phyloP scores from a whole-genome alignment of 495 filamentous ascomycete species.

The Talaromyces trachyspermus region DNA sequence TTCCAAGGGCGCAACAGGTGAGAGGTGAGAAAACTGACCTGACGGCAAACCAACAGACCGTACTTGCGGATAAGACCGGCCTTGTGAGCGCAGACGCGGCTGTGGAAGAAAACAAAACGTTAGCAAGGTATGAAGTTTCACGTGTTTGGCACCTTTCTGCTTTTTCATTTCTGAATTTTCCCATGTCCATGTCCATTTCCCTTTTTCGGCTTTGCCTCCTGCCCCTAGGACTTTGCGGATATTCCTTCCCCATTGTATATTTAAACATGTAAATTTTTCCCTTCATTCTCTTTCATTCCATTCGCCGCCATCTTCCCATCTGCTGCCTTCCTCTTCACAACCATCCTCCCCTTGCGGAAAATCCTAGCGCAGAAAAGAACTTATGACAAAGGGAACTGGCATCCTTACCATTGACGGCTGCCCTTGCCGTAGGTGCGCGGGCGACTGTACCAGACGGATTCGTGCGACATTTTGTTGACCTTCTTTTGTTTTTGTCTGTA shows the following conservation, averaged over 20 bases:
- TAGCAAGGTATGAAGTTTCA: conserved; percentile 1
- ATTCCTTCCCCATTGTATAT: no score
- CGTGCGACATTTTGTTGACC: conserved; percentile 96
- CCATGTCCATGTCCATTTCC: conserved; percentile 13
- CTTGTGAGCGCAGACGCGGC: conserved; percentile 92
- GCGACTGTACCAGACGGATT: conserved; percentile 98
- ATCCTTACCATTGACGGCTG: conserved; percentile 72
- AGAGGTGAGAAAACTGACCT: conserved; percentile 23
- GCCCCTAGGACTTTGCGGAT: no score
- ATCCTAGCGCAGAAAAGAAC: conserved; percentile 13
- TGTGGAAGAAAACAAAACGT: conserved; percentile 30
- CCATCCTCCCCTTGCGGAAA: conserved; percentile 11
- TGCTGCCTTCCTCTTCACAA: conserved; percentile 2
- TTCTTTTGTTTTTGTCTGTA: no score
- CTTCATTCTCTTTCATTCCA: conserved; percentile 5
- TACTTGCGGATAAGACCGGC: conserved; percentile 98
- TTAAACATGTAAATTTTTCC: conserved; percentile 7
- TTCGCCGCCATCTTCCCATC: background rate
- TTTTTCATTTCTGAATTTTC: conserved; percentile 11
- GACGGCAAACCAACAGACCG: conserved; percentile 89
- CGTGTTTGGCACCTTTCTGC: background rate
- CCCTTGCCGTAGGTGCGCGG: conserved; percentile 87
- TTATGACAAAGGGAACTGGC: conserved; percentile 3
- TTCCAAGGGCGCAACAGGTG: background rate
- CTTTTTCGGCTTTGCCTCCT: no score